phyloP scores from a whole-genome alignment of 257 asterid species.

The Scutellaria galericulata region DNA sequence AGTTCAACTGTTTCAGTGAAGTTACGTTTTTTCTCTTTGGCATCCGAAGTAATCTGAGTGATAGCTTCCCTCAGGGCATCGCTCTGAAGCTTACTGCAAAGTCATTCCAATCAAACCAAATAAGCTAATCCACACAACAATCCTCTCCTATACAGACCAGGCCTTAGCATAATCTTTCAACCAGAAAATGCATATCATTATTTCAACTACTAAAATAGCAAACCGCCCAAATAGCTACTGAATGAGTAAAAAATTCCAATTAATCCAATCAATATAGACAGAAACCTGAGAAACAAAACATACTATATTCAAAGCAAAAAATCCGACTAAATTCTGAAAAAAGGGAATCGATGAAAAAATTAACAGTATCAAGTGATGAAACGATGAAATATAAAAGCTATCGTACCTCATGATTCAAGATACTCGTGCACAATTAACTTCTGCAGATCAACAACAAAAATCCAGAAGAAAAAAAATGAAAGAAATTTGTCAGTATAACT shows the following conservation, averaged over 20 bases:
- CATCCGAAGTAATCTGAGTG: constrained; percentile 37
- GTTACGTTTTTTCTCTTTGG: constrained; percentile 52
- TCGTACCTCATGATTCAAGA: constrained; percentile 44
- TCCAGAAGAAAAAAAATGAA: neutral
- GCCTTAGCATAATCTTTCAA: neutral
- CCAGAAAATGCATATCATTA: neutral
- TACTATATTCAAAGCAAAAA: neutral
- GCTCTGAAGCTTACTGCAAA: constrained; percentile 56
- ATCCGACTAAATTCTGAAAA: neutral
- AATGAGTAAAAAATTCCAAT: neutral
- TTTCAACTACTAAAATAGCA: neutral
- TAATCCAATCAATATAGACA: neutral
- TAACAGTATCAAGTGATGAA: neutral
- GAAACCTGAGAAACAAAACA: neutral
- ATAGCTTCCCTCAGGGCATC: constrained; percentile 58
- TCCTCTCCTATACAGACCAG: neutral
- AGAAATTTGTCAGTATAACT: neutral
- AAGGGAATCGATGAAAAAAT: neutral
- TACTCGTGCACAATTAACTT: constrained; percentile 18
- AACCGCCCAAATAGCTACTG: neutral
- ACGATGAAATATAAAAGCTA: neutral
- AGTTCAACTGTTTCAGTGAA: constrained; percentile 59
- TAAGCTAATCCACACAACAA: neutral
- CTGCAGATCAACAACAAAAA: constrained; percentile 32
- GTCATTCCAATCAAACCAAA: neutral